Evolutionary conservation across 2,329 filamentous ascomycete species (phyloP).

Genomic region (Emergomyces pasteurianus): DNA sequence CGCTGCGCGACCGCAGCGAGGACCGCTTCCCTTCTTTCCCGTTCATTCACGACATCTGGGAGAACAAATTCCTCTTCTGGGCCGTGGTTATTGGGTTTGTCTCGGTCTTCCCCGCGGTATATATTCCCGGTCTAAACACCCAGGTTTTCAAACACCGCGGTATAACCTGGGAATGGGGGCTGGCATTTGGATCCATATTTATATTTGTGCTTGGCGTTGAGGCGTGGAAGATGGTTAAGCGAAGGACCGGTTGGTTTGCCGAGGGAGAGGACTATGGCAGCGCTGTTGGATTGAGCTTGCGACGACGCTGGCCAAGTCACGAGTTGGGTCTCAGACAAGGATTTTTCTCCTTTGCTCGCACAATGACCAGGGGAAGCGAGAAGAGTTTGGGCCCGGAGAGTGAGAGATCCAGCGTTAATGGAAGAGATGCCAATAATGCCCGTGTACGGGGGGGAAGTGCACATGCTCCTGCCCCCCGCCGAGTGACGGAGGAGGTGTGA

Average conservation of each 20-base stretch:
- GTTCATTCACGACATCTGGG: conserved; percentile 25
- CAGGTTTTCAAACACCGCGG: conserved; percentile 49
- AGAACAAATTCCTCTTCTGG: conserved; percentile 43
- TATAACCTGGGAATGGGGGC: conserved; percentile 52
- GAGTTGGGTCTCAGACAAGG: conserved; percentile 20
- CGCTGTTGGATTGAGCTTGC: conserved; percentile 11
- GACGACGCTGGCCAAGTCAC: conserved; percentile 13
- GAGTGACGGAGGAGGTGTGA: conserved; percentile 3
- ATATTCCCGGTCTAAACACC: conserved; percentile 49
- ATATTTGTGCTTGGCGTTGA: conserved; percentile 50
- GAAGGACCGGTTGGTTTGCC: conserved; percentile 24
- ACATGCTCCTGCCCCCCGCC: neutral
- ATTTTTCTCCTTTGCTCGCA: conserved; percentile 22
- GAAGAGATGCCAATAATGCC: neutral
- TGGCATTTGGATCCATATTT: conserved; percentile 43
- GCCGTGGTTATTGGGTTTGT: conserved; percentile 36
- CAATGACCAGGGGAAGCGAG: conserved; percentile 17
- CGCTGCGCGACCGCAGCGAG: conserved; percentile 15
- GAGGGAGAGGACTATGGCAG: conserved; percentile 19
- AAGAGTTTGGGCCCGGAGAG: conserved; percentile 12
- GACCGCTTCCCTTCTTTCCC: conserved; percentile 22
- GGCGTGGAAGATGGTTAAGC: conserved; percentile 48
- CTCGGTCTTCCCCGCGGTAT: conserved; percentile 42
- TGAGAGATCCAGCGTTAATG: conserved; percentile 1
- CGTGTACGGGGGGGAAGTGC: neutral